Evolutionary conservation across 2,329 filamentous ascomycete species (phyloP).

Genomic region (Tolypocladium pustulatum): DNA sequence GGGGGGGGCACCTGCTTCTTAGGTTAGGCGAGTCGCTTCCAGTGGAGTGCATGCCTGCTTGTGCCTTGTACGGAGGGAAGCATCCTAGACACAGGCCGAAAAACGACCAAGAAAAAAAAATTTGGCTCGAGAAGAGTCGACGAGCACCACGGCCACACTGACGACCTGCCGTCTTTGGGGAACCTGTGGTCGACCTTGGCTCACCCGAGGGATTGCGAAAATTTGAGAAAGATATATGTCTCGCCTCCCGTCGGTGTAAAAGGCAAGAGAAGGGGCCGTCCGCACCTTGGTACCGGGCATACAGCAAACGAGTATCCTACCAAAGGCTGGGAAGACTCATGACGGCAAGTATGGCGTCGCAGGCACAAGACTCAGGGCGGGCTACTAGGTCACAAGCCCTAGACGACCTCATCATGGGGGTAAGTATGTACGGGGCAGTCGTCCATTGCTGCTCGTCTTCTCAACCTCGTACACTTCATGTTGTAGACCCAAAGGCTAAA

Average conservation of each 20-base stretch:
- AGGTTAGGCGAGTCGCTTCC: neutral
- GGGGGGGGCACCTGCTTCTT: too few relatives aligned
- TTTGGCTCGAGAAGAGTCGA: neutral
- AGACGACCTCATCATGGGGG: slow-evolving; percentile 47
- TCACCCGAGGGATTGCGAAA: neutral
- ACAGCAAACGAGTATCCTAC: neutral
- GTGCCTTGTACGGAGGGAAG: too few relatives aligned
- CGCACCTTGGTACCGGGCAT: neutral
- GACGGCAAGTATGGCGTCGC: neutral
- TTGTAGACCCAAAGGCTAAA: neutral
- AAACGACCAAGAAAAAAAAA: neutral
- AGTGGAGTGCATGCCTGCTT: neutral
- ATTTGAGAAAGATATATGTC: neutral
- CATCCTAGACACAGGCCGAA: neutral
- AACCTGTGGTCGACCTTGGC: neutral
- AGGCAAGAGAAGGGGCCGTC: neutral
- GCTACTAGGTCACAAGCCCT: slow-evolving; percentile 16
- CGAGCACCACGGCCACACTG: neutral
- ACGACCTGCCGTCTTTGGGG: neutral
- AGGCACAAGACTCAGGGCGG: neutral
- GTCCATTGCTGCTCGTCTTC: neutral
- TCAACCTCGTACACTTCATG: neutral
- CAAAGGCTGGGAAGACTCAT: neutral
- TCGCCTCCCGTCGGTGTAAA: neutral
- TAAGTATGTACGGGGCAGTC: slow-evolving; percentile 21